Evolutionary conservation across 441 rosid genomes (phyloP), one percentile per base, ranked within the genome.

Genomic region (Populus hybrid): DNA sequence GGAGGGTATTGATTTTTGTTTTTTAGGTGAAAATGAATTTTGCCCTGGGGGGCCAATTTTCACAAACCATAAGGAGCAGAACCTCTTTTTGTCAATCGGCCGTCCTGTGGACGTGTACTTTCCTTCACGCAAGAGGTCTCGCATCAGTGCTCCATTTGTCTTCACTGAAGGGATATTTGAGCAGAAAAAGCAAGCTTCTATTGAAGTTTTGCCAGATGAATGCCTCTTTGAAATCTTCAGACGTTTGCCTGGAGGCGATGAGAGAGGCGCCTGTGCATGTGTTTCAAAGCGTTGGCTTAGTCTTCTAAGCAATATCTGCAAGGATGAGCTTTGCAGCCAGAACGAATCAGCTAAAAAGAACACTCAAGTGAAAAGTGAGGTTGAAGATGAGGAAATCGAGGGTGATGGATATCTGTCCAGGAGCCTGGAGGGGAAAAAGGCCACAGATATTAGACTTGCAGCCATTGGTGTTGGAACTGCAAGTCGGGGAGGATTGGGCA

Each of bases 221-320:
- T 94, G 99, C 78, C 90, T 96, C 69, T 93, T 94, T 53, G 99
- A 96, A 88, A 90, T 96, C 79, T 86, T 96, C 80, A 86, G 97
- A 50, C 87, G 93, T 14, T 69, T 96, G 76, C 78, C 88, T 26
- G 87, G 91, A 12, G 87, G 93, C 2, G 83, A 87, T 75, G 99
- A 93, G 84, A 89, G 95, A 82, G 88, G 93, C 81, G 81, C 90
- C 59, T 88, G 90, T 61, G 95, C 97, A 75, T 87, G 87, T 72
- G 98, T 93, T 23, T 96, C 98, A 9, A 94, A 90, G 88, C 94
- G 80, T 10, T 96, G 98, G 98, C 99, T 96, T 83, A 46, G 77
- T 1, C 92, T 96, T 80, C 57, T 93, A 20, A 92, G 91, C 83
- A 87, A 86, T 77, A 91, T 96, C 81, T 67, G 86, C 24, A 87